Evolutionary conservation across 441 rosid genomes (phyloP), one percentile per base, ranked within the genome.

Genomic region (Gossypium davidsonii): DNA sequence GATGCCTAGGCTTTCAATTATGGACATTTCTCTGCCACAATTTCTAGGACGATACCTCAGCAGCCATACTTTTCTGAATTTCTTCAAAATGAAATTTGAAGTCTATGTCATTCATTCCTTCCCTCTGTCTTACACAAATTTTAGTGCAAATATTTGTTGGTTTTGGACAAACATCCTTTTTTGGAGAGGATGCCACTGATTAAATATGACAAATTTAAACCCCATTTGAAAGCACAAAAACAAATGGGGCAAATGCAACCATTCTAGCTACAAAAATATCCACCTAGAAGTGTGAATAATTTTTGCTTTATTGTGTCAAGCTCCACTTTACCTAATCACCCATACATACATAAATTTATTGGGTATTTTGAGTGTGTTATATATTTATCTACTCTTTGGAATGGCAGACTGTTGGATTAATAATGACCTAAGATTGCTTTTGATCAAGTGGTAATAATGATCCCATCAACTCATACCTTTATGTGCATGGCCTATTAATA

Each of bases 391-490:
- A 31, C 3, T 8, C 17, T 18, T 5, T 46, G n/a, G 42, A 12
- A 64, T 52, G 78, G 25, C 53, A 25, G 52, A 80, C 42, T 68
- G 77, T 81, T 77, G 80, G 72, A 2, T 75, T 70, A 79, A 79
- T 83, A 42, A 85, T 85, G 68, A 57, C 79, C 42, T 9, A 51
- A 69, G 81, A 81, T 78, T 70, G 74, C 77, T 6, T 17, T 14
- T 37, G 82, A 78, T 53, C 59, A 53, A 53, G 59, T 53, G 59
- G 59, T 6, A 53, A 53, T 53, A 53, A 53, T 53, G 26, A 53
- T 18, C 59, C 59, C 59, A 53, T 85, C 78, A 75, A 77, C 25
- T 66, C 67, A 8, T 46, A 37, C 26, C 72, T 67, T 57, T 55
- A 7, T 67, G 21, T 68, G 70, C 75, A 64, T 80, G 72, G 63